Evolutionary conservation across 2,329 filamentous ascomycete species (phyloP).

Genomic region (Trichophyton schoenleinii): DNA sequence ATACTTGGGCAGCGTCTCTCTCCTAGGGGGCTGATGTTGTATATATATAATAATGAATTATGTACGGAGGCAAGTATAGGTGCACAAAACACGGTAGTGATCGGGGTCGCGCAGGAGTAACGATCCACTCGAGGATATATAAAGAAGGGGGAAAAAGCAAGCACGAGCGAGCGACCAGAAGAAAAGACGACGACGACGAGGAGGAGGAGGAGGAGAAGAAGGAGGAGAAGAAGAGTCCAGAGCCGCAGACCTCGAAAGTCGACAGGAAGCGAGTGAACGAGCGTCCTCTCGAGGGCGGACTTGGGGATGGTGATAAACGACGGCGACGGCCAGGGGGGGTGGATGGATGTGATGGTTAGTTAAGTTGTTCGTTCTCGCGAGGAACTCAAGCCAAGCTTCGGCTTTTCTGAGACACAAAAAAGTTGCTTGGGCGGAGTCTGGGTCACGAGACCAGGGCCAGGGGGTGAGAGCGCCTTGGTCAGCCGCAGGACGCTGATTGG

Average conservation of each 20-base stretch:
- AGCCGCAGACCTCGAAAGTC: neutral
- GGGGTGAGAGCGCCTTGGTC: neutral
- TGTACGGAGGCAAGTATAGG: neutral
- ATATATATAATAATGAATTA: constrained; percentile 4
- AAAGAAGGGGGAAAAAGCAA: neutral
- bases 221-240: neutral
- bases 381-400: too few species aligned
- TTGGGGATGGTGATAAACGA: neutral
- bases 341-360: too few species aligned
- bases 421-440: neutral
- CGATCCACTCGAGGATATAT: neutral
- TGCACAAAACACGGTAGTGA: constrained; percentile 2
- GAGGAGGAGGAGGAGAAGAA: too few species aligned
- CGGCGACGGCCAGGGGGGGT: too few species aligned
- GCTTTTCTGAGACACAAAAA: neutral
- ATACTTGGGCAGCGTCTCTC: neutral
- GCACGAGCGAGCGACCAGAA: neutral
- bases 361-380: too few species aligned
- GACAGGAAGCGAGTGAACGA: constrained; percentile 3
- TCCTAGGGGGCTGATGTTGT: constrained; percentile 7
- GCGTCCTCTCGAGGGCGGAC: neutral
- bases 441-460: neutral
- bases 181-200: neutral
- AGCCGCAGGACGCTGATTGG: neutral
- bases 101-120: constrained; percentile 3